Percentiles rank a stretch among this genome's conserved stretches.
These are phyloP conservation scores for Cryptococcus hybrid DNA, from an alignment of 1,284 basidiomycete species.

Conservation along the genomic window DNA sequence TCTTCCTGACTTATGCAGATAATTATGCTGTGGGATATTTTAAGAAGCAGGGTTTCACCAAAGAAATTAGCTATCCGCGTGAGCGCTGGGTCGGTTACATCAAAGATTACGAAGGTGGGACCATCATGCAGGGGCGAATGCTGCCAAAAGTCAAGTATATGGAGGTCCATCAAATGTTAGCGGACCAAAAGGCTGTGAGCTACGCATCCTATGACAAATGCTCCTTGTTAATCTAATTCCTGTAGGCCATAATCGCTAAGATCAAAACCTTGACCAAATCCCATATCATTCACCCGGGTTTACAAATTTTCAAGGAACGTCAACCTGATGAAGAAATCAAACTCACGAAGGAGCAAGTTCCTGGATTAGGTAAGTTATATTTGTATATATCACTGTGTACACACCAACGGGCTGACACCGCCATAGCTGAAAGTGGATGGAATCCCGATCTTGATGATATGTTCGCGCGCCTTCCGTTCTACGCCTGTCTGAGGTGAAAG, in stretches of 20 bases:
- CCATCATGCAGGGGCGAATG: constrained; percentile 99
- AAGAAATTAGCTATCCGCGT: constrained; percentile 89
- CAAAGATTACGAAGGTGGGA: constrained; percentile 99
- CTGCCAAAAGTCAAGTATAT: constrained; percentile 87
- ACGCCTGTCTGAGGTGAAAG: too few relatives aligned
- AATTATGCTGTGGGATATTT: constrained; percentile 99
- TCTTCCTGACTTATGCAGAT: constrained; percentile 98
- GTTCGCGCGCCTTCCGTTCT: constrained; percentile 52
- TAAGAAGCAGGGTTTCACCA: constrained; percentile 98
- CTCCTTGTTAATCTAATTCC: too few relatives aligned
- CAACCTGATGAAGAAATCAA: constrained; percentile 41
- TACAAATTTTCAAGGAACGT: constrained; percentile 69
- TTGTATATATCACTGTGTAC: neutral
- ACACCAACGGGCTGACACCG: neutral
- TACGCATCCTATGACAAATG: too few relatives aligned
- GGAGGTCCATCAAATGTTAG: constrained; percentile 73
- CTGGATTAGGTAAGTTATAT: constrained; percentile 68
- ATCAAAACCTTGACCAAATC: constrained; percentile 85
- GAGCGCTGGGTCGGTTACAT: constrained; percentile 98
- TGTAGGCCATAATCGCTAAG: constrained; percentile 73
- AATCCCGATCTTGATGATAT: constrained; percentile 77
- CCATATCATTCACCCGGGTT: constrained; percentile 80
- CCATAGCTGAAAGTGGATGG: constrained; percentile 85
- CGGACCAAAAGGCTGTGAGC: constrained; percentile 72
- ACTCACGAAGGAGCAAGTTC: constrained; percentile 62